Evolutionary conservation across 495 filamentous ascomycete species (phyloP), one percentile per base, ranked within the genome.

Genomic region (Aspergillus affinis): DNA sequence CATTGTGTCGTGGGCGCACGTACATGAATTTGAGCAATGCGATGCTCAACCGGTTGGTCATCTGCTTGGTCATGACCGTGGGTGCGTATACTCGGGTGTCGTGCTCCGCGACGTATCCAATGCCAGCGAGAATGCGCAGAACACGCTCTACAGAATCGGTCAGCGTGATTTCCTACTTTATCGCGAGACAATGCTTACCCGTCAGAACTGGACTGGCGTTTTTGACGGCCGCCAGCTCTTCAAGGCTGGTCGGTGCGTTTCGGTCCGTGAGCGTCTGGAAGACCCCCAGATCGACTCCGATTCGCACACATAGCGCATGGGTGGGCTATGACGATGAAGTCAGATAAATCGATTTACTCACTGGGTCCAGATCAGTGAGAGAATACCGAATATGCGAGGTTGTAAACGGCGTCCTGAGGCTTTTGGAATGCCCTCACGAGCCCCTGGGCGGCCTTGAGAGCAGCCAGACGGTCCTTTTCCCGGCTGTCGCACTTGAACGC

Each of bases 51-150:
- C 57, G 54, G 29, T 58, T 55, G 17, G 59, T 58, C 64, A 69
- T 61, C 41, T 69, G 57, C 15, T 55, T 51, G 15, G 67, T 65
- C 27, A 69, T 59, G 4, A 26, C 29, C 0, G 58, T 66, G 2
- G 64, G 21, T 4, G 47, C 48, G 58, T 66, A 65, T 2, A 58
- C 10, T 9, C 59, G 58, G 4, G 51, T 49, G 10, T 59, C 62
- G 26, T 57, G 47, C 30, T 68, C 66, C 8, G 55, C 45, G 48
- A 65, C 60, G 27, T 63, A 68, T 0, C 61, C 60, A 26, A 60
- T 63, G 23, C 49, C 57, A n/a, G 60, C 59, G 4, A 69, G 58
- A n/a, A 65, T 41, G n/a, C 63, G 66, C 27, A 65, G 36, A 0
- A 65, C 52, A 12, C 64, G 61, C 32, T 65, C 61, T 66, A n/a